Percentiles rank a stretch among this genome's conserved stretches.
Conservation (phyloP, 257 asterid species). For the Scutellaria galericulata region DNA sequence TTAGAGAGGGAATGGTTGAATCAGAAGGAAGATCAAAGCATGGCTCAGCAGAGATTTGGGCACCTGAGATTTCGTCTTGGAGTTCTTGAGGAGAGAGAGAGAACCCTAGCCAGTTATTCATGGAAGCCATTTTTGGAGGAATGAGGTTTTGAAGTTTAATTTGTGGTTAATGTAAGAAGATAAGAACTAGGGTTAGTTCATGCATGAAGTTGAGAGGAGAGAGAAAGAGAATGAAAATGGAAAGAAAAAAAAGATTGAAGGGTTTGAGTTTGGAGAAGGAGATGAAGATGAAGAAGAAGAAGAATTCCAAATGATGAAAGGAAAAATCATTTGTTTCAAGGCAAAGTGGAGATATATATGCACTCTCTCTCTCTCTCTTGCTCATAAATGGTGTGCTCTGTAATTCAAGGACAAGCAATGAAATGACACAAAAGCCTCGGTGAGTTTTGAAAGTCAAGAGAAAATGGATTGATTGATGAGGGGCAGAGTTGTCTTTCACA, state of each 20-base stretch:
- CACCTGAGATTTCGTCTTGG: constrained; percentile 47
- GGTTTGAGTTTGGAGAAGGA: constrained; percentile 1
- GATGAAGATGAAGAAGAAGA: constrained; percentile 29
- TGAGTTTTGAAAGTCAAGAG: not conserved
- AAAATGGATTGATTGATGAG: not conserved
- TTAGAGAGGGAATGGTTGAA: constrained; percentile 41
- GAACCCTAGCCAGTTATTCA: constrained; percentile 73
- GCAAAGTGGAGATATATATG: constrained; percentile 42
- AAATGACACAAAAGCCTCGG: constrained; percentile 11
- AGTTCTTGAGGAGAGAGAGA: constrained; percentile 62
- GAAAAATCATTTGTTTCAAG: constrained; percentile 34
- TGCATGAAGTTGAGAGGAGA: constrained; percentile 19
- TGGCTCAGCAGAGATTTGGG: constrained; percentile 14
- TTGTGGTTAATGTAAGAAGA: not conserved
- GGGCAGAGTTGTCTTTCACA: constrained; percentile 18
- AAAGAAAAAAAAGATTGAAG: not conserved
- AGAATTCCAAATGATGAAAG: constrained; percentile 29
- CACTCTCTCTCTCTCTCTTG: constrained; percentile 35
- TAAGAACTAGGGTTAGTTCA: constrained; percentile 5
- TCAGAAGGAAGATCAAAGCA: constrained; percentile 39
- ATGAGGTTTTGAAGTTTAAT: too few relatives aligned
- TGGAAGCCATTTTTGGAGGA: constrained; percentile 42
- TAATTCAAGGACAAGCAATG: not conserved
- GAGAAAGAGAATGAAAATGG: too few relatives aligned
- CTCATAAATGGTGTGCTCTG: not conserved